Evolutionary conservation across 805 yeast genomes (phyloP).

Genomic region (Wickerhamomyces canadensis): DNA sequence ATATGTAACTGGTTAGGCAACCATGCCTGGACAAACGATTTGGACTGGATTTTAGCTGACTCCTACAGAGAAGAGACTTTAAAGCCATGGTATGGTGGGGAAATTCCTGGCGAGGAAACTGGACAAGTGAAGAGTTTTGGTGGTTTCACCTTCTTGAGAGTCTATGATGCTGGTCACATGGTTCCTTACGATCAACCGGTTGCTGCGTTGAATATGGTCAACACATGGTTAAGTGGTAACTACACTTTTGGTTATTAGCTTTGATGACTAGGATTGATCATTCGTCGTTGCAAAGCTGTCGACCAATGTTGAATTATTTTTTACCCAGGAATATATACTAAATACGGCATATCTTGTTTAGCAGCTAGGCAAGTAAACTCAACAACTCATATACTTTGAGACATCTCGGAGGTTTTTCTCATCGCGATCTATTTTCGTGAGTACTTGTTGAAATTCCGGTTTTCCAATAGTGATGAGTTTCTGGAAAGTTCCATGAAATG

Average conservation of each 20-base stretch:
- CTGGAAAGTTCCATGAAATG: no score
- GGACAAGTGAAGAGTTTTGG: constrained; percentile 75
- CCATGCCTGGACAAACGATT: constrained; percentile 69
- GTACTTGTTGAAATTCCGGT: no score
- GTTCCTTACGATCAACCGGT: constrained; percentile 87
- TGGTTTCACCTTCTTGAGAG: constrained; percentile 70
- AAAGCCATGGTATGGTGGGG: constrained; percentile 36
- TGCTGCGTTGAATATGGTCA: constrained; percentile 61
- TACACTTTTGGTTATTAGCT: constrained; percentile 14
- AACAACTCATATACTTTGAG: no score
- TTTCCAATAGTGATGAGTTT: no score
- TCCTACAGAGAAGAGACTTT: constrained; percentile 39
- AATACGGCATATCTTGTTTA: no score
- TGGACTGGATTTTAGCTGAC: constrained; percentile 57
- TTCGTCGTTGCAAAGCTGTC: no score
- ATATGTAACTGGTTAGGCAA: constrained; percentile 94
- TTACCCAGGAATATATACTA: no score
- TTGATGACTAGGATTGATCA: neutral
- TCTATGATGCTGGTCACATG: constrained; percentile 87
- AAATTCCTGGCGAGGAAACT: constrained; percentile 34
- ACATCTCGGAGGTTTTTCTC: no score
- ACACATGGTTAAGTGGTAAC: constrained; percentile 64
- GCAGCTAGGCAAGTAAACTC: no score
- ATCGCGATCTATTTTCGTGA: no score
- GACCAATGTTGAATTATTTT: no score